Base-by-base conservation (phyloP, 108 stramenopile genomes). In the Nitzschia putrida region DNA sequence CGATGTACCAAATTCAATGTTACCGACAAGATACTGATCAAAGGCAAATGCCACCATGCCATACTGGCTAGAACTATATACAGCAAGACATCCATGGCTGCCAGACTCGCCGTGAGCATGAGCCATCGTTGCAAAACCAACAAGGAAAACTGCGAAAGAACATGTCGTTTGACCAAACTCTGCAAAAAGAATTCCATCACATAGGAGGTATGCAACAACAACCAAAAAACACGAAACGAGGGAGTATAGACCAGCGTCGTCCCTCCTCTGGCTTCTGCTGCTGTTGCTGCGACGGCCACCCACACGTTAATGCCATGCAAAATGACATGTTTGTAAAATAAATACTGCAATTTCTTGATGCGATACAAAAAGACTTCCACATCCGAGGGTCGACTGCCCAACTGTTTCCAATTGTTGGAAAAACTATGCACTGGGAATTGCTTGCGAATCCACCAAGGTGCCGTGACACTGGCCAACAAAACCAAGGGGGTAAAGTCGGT, bases 111-210 rank as follows among this genome's bases (percentile, higher is more conserved):
- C 0, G 78, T 61, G 13, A 49, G 53, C 88, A 92, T 92, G 11
- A 92, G 76, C 24, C 77, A 61, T 58, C 70, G 65, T 52, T 92
- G 80, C 38, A 89, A 59, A 16, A 57, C 1, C 53, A 92, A 64
- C 86, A 92, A 85, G 29, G 13, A 16, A 12, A 53, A 22, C 64
- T 92, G 88, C 23, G 49, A 44, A 23, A 89, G 45, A 22, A 83
- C 47, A n/a, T 66, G 37, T 50, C 85, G 80, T 61, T 90, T 90
- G 25, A 95, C 93, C 39, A 95, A 43, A 45, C 78, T 88, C 65
- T 95, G 93, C 26, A 95, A 45, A 53, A 91, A 95, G 64, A 95
- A 95, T 69, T 95, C 93, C 89, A 92, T 86, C 7, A 89, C 89
- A 74, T 95, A 95, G 10, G 78, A 73, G 0, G 83, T 72, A 67